Percentiles rank a stretch among this genome's conserved stretches.
Evolutionary conservation across 495 filamentous ascomycete species (phyloP).

Genomic region (Penicillium roqueforti): DNA sequence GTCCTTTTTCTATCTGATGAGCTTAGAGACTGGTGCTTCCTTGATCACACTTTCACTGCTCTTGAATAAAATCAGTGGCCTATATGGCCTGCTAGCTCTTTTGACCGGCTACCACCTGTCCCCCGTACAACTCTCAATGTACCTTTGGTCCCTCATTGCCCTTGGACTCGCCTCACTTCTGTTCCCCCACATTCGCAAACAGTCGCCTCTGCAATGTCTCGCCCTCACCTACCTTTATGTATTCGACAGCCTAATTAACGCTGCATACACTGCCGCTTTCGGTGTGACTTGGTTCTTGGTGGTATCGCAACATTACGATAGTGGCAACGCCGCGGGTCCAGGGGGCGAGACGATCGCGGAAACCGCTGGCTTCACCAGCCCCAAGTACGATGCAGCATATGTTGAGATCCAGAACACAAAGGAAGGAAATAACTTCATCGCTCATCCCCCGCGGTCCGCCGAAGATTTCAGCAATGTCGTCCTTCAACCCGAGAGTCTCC

Average conservation of each 20-base stretch:
- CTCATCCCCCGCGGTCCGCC: constrained; percentile 30
- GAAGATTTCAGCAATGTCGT: constrained; percentile 47
- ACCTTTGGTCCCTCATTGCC: constrained; percentile 73
- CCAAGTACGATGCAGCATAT: constrained; percentile 56
- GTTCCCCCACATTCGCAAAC: constrained; percentile 65
- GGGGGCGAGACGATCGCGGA: constrained; percentile 54
- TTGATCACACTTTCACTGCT: constrained; percentile 73
- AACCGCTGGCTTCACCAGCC: constrained; percentile 64
- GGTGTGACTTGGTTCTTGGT: constrained; percentile 79
- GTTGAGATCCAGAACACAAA: constrained; percentile 25
- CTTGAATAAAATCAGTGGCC: constrained; percentile 81
- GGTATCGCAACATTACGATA: constrained; percentile 52
- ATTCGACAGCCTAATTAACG: constrained; percentile 75
- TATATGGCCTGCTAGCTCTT: constrained; percentile 84
- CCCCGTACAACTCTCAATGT: constrained; percentile 69
- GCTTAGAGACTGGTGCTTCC: constrained; percentile 78
- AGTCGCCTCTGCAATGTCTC: constrained; percentile 63
- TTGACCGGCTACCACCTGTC: constrained; percentile 68
- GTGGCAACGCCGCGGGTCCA: constrained; percentile 35
- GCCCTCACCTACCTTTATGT: constrained; percentile 72
- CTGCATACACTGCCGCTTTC: constrained; percentile 72
- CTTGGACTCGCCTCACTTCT: constrained; percentile 59
- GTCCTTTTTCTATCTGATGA: constrained; percentile 75
- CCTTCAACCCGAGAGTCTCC: constrained; percentile 64
- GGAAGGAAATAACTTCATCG: constrained; percentile 22